These are phyloP conservation scores for Hypoxylon sp. DNA, from an alignment of 2,329 filamentous ascomycete species.

Conservation along the genomic window DNA sequence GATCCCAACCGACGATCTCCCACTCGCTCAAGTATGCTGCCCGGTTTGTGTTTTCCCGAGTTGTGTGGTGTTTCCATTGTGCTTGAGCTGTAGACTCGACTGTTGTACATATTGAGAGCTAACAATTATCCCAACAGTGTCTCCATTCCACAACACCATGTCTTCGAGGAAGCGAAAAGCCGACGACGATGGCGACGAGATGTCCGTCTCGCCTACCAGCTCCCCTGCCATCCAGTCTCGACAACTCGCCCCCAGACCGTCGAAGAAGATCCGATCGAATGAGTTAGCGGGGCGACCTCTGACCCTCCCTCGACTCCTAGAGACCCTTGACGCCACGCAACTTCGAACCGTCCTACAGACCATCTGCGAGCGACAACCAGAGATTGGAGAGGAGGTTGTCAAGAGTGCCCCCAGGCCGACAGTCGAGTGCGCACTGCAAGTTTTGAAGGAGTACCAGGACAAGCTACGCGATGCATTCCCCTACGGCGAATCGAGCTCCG, in stretches of 20 bases:
- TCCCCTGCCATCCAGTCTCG: constrained; percentile 83
- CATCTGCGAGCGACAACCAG: constrained; percentile 90
- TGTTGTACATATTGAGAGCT: constrained; percentile 18
- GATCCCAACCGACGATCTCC: constrained; percentile 69
- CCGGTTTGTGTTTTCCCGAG: constrained; percentile 9
- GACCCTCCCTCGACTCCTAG: constrained; percentile 80
- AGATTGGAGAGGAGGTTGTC: constrained; percentile 87
- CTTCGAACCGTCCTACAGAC: constrained; percentile 89
- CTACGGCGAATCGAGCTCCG: constrained; percentile 85
- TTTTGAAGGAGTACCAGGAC: constrained; percentile 85
- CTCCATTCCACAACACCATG: constrained; percentile 70
- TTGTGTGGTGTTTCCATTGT: constrained; percentile 20
- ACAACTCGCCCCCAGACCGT: constrained; percentile 72
- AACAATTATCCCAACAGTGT: constrained; percentile 54
- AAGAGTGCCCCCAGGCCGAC: constrained; percentile 89
- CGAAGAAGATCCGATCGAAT: constrained; percentile 74
- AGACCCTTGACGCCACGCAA: constrained; percentile 89
- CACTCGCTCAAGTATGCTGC: constrained; percentile 67
- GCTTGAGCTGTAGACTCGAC: constrained; percentile 24
- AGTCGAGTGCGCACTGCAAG: constrained; percentile 82
- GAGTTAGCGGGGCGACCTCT: constrained; percentile 75
- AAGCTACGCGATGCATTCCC: constrained; percentile 85
- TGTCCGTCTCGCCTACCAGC: constrained; percentile 88
- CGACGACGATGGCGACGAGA: constrained; percentile 85
- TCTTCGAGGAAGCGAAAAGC: constrained; percentile 85